Evolutionary conservation across 306 rosid species (phyloP).

Genomic region (Gastrolobium villosum): DNA sequence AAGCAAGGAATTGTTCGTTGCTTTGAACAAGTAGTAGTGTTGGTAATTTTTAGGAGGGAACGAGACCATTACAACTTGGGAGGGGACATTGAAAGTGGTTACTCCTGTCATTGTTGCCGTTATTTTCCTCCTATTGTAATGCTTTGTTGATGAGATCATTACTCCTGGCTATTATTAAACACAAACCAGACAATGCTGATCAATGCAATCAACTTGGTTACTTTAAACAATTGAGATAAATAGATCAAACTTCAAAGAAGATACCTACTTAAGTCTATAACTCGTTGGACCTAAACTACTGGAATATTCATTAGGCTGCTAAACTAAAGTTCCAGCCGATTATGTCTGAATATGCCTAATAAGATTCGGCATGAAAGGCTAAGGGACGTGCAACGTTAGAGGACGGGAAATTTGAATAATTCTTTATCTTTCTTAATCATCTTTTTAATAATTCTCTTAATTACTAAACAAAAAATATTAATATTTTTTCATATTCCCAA

Average conservation of each 20-base stretch:
- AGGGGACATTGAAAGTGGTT: slow-evolving; percentile 23
- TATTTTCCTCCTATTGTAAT: neutral
- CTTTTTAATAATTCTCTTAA: too few species aligned
- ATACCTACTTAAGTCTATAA: too few species aligned
- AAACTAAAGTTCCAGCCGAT: neutral
- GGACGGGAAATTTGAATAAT: neutral
- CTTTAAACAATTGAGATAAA: neutral
- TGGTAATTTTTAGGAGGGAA: neutral
- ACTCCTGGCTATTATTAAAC: slow-evolving; percentile 13
- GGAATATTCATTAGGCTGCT: neutral
- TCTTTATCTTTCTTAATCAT: neutral
- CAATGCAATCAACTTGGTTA: neutral
- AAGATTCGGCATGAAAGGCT: too few species aligned
- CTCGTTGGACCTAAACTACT: neutral
- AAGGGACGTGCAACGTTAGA: too few species aligned
- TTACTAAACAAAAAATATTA: too few species aligned
- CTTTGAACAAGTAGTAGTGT: slow-evolving; percentile 1
- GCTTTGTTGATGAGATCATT: neutral
- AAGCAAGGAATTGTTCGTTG: neutral
- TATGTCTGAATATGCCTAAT: neutral
- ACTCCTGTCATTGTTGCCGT: neutral
- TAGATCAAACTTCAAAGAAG: neutral
- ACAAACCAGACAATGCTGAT: slow-evolving; percentile 12
- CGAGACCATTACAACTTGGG: neutral
- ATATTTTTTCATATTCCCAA: too few species aligned